A percentile compares a stretch with the other conserved stretches of the same genome.
These are phyloP conservation scores for Ascosphaera apis DNA, from an alignment of 2,329 filamentous ascomycete genomes.

Conservation along the genomic window DNA sequence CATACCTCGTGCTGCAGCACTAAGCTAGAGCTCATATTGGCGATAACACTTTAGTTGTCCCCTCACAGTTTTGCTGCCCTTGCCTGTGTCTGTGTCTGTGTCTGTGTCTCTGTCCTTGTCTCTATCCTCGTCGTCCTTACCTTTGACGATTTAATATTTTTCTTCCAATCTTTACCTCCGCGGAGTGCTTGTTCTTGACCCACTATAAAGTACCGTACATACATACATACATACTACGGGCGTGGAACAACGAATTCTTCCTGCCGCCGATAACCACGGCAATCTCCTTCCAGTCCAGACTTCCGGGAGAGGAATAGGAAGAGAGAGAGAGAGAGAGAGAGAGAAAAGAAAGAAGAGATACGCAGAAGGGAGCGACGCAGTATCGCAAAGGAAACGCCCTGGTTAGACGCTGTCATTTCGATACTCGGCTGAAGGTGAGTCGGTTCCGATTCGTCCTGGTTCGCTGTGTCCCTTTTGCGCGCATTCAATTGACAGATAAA, in stretches of 20 bases:
- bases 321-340: constrained; percentile 1
- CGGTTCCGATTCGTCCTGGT: too few species aligned
- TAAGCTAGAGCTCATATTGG: too few species aligned
- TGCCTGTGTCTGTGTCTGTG: too few species aligned
- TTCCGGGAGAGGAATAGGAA: constrained; percentile 1
- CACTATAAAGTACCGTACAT: too few species aligned
- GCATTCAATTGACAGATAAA: not conserved
- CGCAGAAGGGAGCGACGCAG: constrained; percentile 1
- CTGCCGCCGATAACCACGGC: not conserved
- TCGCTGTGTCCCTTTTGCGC: not conserved
- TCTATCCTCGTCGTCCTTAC: too few species aligned
- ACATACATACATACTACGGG: not conserved
- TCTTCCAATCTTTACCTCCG: constrained; percentile 2
- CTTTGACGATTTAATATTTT: too few species aligned
- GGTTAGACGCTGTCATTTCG: not conserved
- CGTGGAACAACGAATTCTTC: constrained; percentile 2
- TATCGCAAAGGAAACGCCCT: constrained; percentile 7
- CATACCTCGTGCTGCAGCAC: not conserved
- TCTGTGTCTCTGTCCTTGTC: too few species aligned
- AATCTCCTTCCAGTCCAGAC: not conserved
- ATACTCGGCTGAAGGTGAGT: not conserved
- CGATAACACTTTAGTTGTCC: too few species aligned
- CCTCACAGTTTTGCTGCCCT: too few species aligned
- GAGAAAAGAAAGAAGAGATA: too few species aligned
- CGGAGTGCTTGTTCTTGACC: not conserved